Evolutionary conservation across 495 filamentous ascomycete species (phyloP), one percentile per base, ranked within the genome.

Genomic region (Terfezia boudieri): DNA sequence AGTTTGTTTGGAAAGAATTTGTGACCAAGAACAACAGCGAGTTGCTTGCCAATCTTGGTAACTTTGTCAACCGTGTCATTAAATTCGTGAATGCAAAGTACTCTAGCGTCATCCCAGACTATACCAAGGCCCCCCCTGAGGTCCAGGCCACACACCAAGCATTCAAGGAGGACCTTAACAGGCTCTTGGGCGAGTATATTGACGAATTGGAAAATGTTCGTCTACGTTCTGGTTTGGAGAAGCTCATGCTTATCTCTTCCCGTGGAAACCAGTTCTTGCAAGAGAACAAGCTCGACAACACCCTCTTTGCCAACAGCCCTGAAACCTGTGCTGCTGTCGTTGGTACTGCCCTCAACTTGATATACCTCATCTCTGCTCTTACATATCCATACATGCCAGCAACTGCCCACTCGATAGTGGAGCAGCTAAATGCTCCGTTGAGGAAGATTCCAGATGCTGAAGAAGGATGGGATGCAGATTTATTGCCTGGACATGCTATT

Each of bases 1-100:
- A 94, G 65, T 93, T 94, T 61, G 79, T 86, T 57, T 94, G 87
- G 87, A 76, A 75, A 55, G 73, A 78, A 17, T 95, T 96, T 67
- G 79, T 89, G 49, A 76, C 77, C 9, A 73, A 75, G 58, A 96
- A 94, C 75, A 96, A 96, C 71, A 86, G 79, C 61, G 84, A 89
- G 63, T 73, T 96, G 8, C 76, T 96, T 2, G 82, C 82, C 52
- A 94, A 94, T 61, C 74, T 94, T 9, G 89, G 89, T 51, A 95
- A 96, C 71, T 83, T 94, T 56, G 84, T 89, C 64, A 90, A 94
- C 68, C 83, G 89, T 23, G 76, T 96, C 50, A 72, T 96, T 69
- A 96, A 96, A 68, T 88, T 93, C 60, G 79, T 84, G 55, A 79
- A 85, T 61, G 79, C 82, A 16, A 81, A 80, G 59, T 79, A 84